A percentile compares a stretch with the other conserved stretches of the same genome.
Evolutionary conservation across 2,329 filamentous ascomycete genomes (phyloP).

Genomic region (Herpotrichia juniperi): DNA sequence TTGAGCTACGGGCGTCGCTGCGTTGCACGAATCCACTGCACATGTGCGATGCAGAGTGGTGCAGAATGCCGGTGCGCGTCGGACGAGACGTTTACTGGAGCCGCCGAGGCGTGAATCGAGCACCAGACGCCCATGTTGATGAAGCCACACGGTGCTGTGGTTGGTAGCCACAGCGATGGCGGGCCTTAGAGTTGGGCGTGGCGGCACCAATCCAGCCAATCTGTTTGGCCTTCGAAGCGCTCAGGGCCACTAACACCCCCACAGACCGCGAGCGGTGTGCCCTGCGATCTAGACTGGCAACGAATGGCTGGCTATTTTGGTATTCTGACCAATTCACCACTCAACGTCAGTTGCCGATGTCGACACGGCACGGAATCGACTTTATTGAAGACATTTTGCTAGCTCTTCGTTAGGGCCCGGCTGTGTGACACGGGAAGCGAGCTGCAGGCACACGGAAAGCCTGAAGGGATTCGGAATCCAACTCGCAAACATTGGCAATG

Average conservation of each 20-base stretch:
- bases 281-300: background rate
- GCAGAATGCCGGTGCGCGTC: conserved; percentile 14
- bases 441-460: conserved; percentile 32
- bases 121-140: conserved; percentile 23
- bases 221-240: conserved; percentile 31
- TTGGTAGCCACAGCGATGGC: conserved; percentile 33
- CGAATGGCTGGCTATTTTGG: conserved; percentile 28
- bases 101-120: conserved; percentile 36
- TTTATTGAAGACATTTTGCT: conserved; percentile 5
- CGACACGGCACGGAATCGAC: background rate
- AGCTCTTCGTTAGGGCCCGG: conserved; percentile 35
- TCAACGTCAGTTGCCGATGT: conserved; percentile 2
- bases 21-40: conserved; percentile 30
- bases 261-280: background rate
- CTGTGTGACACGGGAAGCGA: conserved; percentile 22
- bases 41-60: conserved; percentile 20
- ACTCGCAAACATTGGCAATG: no score
- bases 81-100: conserved; percentile 26
- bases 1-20: conserved; percentile 12
- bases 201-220: conserved; percentile 30
- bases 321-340: conserved; percentile 15
- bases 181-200: conserved; percentile 19
- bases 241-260: conserved; percentile 15
- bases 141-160: conserved; percentile 36
- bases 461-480: no score